Base-by-base conservation (phyloP, 2,329 filamentous ascomycete species). In the Claviceps africana region DNA sequence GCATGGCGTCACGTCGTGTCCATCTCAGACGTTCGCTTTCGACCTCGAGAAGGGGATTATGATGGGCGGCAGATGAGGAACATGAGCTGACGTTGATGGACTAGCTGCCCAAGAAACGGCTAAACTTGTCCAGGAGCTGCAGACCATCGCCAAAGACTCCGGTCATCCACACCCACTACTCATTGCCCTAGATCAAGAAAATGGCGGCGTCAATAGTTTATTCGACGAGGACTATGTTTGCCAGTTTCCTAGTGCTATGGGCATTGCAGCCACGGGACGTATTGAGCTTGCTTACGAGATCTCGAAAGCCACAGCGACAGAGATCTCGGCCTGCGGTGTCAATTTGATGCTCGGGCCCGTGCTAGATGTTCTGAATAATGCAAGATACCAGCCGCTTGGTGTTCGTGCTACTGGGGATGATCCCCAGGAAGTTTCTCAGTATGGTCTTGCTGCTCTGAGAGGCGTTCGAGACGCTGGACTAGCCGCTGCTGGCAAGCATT, bases 171-270 rank as follows among this genome's bases (percentile, higher is more conserved):
- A 91, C 2, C 93, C 93, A 2, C 72, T 98, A 19, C 75, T 94
- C 51, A 96, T 98, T 60, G 90, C 86, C 40, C 73, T 97, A 39
- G 93, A 97, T 64, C 93, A 98, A 65, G 93, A 98, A 67, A 97
- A 98, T 80, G 93, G 93, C 57, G 90, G 91, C 3, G 91, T 96
- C 66, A 97, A 96, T 71, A 95, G 88, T 69, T 77, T 97, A 2
- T 96, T 94, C 62, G 91, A 97, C 65, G 89, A 95, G 60, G 88
- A 93, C 62, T 93, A 90, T 65, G 91, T 97, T 59, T 89, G 88
- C 58, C 93, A 97, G 65, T 98, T 95, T 60, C 93, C 93, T 9
- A 95, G 90, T 62, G 87, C 91, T 56, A 97, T 98, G 91, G 91
- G 90, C 13, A 78, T 96, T 55, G 89, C 91, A n/a, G 93, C 93